Conservation (phyloP, 495 filamentous ascomycete species). For the Penicillium lividum region DNA sequence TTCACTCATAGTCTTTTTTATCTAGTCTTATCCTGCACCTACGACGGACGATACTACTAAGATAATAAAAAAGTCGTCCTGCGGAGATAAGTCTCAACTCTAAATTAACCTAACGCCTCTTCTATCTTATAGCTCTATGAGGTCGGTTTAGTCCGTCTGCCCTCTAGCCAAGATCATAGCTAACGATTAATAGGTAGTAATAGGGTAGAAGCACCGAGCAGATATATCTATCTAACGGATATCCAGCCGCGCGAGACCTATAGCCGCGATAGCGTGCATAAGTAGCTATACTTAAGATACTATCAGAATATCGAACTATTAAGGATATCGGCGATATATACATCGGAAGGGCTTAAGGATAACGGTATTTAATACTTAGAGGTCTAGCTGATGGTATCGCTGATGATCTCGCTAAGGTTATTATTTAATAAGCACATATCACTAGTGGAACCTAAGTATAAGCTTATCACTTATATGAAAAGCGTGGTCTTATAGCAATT, state of each 20-base stretch:
- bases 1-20: slow-evolving; percentile 1
- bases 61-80: not conserved
- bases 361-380: not conserved
- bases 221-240: slow-evolving; percentile 2
- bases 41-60: not conserved
- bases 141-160: not conserved
- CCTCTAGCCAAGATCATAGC: slow-evolving; percentile 1
- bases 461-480: no score
- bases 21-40: no score
- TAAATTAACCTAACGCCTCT: not conserved
- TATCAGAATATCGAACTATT: not conserved
- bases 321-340: slow-evolving; percentile 1
- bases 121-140: not conserved
- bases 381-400: no score
- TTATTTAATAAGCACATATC: not conserved
- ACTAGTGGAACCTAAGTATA: not conserved
- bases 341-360: not conserved
- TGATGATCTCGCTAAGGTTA: not conserved
- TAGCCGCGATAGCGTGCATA: slow-evolving; percentile 1
- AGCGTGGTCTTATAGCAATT: not conserved
- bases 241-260: not conserved
- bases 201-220: not conserved
- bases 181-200: not conserved
- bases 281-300: slow-evolving; percentile 2
- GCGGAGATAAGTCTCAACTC: not conserved